phyloP scores from a whole-genome alignment of 106 monocot species.

The Dioscorea alata region DNA sequence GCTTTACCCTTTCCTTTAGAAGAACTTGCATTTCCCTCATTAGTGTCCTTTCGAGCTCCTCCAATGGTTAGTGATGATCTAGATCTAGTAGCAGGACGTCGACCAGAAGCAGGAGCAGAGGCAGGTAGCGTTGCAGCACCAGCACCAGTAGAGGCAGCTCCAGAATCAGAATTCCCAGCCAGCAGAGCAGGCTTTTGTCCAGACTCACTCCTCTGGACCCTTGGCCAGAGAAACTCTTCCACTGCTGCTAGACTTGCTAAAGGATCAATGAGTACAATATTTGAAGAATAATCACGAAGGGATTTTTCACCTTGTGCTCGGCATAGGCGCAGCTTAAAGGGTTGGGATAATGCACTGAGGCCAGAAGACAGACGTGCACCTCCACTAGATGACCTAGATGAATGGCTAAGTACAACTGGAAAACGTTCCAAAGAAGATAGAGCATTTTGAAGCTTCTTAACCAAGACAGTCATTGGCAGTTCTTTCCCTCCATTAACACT shows the following conservation, averaged over 20 bases:
- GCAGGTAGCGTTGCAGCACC: slow-evolving; percentile 42
- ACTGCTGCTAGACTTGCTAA: slow-evolving; percentile 85
- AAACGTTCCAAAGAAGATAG: slow-evolving; percentile 92
- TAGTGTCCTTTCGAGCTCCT: slow-evolving; percentile 44
- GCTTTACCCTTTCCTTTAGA: slow-evolving; percentile 96
- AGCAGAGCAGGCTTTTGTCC: slow-evolving; percentile 46
- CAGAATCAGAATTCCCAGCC: slow-evolving; percentile 50
- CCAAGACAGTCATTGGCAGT: slow-evolving; percentile 67
- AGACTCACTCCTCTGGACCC: slow-evolving; percentile 72
- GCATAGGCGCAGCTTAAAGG: slow-evolving; percentile 86
- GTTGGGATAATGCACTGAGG: slow-evolving; percentile 72
- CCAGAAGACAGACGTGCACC: slow-evolving; percentile 75
- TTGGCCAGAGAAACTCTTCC: slow-evolving; percentile 98
- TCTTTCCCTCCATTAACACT: slow-evolving; percentile 25
- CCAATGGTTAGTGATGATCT: slow-evolving; percentile 59
- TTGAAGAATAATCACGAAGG: slow-evolving; percentile 94
- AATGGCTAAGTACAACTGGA: slow-evolving; percentile 92
- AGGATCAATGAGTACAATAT: slow-evolving; percentile 93
- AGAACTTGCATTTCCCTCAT: slow-evolving; percentile 46
- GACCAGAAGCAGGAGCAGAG: slow-evolving; percentile 44
- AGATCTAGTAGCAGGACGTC: slow-evolving; percentile 68
- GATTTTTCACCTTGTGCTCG: slow-evolving; percentile 88
- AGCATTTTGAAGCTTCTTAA: slow-evolving; percentile 94
- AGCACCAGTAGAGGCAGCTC: slow-evolving; percentile 29
- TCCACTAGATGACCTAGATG: slow-evolving; percentile 64